Base-by-base conservation (phyloP, 495 filamentous ascomycete species). In the Rhypophila decipiens region DNA sequence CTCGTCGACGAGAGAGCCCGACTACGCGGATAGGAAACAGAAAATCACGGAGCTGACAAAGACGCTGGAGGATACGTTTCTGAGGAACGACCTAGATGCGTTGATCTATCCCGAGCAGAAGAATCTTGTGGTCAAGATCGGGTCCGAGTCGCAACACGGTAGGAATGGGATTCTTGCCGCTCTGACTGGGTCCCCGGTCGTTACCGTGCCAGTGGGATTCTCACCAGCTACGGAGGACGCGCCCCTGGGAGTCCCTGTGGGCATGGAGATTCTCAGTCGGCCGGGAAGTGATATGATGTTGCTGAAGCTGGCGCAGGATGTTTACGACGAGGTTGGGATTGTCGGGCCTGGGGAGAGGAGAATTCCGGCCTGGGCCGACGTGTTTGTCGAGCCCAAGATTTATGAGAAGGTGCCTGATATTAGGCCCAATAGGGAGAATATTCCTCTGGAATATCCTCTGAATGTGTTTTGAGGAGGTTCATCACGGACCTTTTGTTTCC, bases 131-230 rank as follows among this genome's bases (percentile, higher is more conserved):
- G 79, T 82, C 12, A 68, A 70, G 31, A 58, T 83, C 37, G 82
- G 81, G 3, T 64, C 65, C 4, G 66, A 67, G 0, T 70, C 67
- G 0, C 83, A 85, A 61, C 57, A 58, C 21, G 78, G 78, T 10
- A 64, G 83, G 2, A 86, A 86, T 58, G 83, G 83, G 19, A 77
- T 84, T 21, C 58, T 85, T 4, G 82, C 79, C 2, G 82, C 80
- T 4, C 55, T 85, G 50, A 82, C 80, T 4, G 82, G 80, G 5
- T 59, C 55, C n/a, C 82, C 82, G 3, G 82, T 83, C 20, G 69
- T 86, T 21, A 78, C 75, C 44, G 64, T 86, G 8, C 82, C 83
- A 4, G 61, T 58, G 4, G 67, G 67, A 1, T 68, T 67, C 24
- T 77, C 72, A 0, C 51, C 69, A 0, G 45, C 65, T 1, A 72